Evolutionary conservation across 179 eudicot genomes (phyloP), one percentile per base, ranked within the genome.

Genomic region (Silene noctiflora): DNA sequence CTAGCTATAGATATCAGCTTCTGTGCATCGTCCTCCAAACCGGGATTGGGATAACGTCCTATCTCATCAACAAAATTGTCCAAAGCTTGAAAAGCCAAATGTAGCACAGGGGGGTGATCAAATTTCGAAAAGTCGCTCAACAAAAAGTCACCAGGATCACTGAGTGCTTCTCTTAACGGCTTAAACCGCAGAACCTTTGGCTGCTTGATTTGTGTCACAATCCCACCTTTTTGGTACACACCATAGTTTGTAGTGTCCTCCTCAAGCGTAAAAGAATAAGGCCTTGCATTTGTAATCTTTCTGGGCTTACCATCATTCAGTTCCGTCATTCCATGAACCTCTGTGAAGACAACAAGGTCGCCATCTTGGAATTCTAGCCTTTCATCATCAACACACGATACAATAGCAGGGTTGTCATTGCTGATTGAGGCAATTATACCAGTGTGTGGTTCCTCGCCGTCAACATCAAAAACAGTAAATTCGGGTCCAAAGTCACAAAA

Each of bases 351-450:
- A 67, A 95, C 99, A 67, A 91, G 84, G 82, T 95, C 99, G 66
- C 98, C 99, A 81, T 95, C 99, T 85, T 95, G 88, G 81, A 95
- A 93, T 84, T 95, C 99, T 63, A 95, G 91, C 78, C 98, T 87
- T 84, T 91, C 98, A 76, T 91, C 97, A 84, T 95, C 97, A 79
- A 95, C 99, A 85, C 97, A 91, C 13, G 92, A 73, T 59, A 91
- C 83, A 62, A 93, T 87, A 48, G 97, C 98, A 62, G 93, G 91
- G 62, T 89, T 90, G 71, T 88, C 99, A 76, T 94, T 91, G 67
- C 96, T 90, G 64, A 91, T 86, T 46, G 95, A 91, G 75, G 91
- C 95, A 81, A 91, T 87, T 29, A 91, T 93, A 27, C 95, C 97
- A 1, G 95, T 75, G 68, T 90, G 89, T 68, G 98, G 97, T 63